Percentiles rank a stretch among this genome's conserved stretches.
Conservation (phyloP, 2,329 filamentous ascomycete species). For the Cladosporium cucumerinum region DNA sequence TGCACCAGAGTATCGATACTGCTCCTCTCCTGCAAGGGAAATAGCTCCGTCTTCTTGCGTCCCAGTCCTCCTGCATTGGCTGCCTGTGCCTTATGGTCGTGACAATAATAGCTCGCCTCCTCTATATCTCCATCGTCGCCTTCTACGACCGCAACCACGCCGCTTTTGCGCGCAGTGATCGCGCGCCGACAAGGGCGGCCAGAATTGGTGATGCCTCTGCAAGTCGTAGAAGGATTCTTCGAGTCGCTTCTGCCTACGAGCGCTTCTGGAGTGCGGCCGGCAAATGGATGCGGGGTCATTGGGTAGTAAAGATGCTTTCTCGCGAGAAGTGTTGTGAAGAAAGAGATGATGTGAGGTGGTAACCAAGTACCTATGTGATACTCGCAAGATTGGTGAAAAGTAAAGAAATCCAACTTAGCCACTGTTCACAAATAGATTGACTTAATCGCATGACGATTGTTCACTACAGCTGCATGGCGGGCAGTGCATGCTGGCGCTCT, state of each 20-base stretch:
- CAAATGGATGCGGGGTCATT: conserved; percentile 6
- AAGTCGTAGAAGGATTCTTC: conserved; percentile 77
- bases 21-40: conserved; percentile 56
- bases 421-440: neutral
- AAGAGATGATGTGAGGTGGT: neutral
- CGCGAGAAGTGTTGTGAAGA: neutral
- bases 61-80: conserved; percentile 23
- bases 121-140: conserved; percentile 52
- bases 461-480: conserved; percentile 10
- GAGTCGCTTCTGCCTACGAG: conserved; percentile 76
- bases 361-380: neutral
- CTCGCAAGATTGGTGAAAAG: neutral
- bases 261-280: conserved; percentile 80
- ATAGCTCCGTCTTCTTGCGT: conserved; percentile 46
- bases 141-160: conserved; percentile 41
- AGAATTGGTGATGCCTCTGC: conserved; percentile 76
- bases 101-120: conserved; percentile 73
- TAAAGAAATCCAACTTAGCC: neutral
- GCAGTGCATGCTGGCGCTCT: conserved; percentile 10
- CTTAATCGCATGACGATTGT: neutral
- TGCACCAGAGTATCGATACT: conserved; percentile 87
- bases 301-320: neutral
- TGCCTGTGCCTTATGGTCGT: conserved; percentile 92
- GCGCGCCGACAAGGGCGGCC: conserved; percentile 81
- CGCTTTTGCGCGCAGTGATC: conserved; percentile 47